Evolutionary conservation across 495 filamentous ascomycete species (phyloP).

Genomic region (Xylaria nigripes): DNA sequence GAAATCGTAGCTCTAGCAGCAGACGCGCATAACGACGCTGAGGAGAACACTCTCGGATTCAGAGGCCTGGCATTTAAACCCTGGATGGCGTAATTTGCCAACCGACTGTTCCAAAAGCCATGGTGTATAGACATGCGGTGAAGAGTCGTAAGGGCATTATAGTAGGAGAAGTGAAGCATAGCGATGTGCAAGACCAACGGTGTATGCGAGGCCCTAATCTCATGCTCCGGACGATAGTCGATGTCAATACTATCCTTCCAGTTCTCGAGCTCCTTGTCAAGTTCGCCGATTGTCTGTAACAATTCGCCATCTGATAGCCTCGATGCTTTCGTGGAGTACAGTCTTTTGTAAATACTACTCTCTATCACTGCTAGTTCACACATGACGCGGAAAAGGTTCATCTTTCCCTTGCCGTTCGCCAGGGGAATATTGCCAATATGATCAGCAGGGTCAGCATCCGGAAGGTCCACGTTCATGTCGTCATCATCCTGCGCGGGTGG

Average conservation of each 20-base stretch:
- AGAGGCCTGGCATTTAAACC: slow-evolving; percentile 83
- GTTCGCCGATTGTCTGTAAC: slow-evolving; percentile 90
- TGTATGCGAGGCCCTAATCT: slow-evolving; percentile 83
- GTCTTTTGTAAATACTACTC: slow-evolving; percentile 84
- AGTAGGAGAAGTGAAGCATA: slow-evolving; percentile 91
- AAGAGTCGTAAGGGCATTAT: slow-evolving; percentile 95
- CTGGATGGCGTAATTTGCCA: slow-evolving; percentile 92
- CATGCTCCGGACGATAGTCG: slow-evolving; percentile 89
- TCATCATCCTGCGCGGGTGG: slow-evolving; percentile 95
- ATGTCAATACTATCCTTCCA: slow-evolving; percentile 95
- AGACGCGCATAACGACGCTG: slow-evolving; percentile 81
- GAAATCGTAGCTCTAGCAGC: slow-evolving; percentile 90
- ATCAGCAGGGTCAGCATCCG: slow-evolving; percentile 82
- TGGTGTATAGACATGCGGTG: slow-evolving; percentile 98
- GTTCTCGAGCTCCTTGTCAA: slow-evolving; percentile 85
- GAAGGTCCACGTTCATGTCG: slow-evolving; percentile 96
- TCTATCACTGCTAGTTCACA: slow-evolving; percentile 86
- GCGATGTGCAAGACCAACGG: slow-evolving; percentile 88
- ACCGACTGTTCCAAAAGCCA: slow-evolving; percentile 92
- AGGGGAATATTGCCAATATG: slow-evolving; percentile 90
- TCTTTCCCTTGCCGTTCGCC: slow-evolving; percentile 80
- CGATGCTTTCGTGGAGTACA: slow-evolving; percentile 88
- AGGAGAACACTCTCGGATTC: slow-evolving; percentile 92
- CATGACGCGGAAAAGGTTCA: slow-evolving; percentile 88
- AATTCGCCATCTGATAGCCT: slow-evolving; percentile 90